Conservation (phyloP, 176 grass and related monocot species). For the Melocanna baccifera region DNA sequence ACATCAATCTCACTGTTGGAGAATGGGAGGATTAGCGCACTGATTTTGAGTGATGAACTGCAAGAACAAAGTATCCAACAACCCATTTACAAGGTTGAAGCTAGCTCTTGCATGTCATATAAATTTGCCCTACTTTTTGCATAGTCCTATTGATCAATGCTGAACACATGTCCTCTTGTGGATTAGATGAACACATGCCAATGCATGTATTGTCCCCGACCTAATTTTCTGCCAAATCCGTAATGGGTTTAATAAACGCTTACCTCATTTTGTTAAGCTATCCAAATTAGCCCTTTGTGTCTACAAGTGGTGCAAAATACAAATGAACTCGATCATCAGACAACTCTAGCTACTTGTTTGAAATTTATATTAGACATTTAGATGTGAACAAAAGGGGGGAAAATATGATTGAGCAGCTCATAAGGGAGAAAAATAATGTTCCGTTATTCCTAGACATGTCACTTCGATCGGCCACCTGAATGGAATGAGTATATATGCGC, state of each 20-base stretch:
- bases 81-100: not conserved
- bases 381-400: not conserved
- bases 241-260: not conserved
- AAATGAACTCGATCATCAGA: no score
- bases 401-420: not conserved
- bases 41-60: conserved; percentile 1
- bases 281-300: not conserved
- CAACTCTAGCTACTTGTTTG: not conserved
- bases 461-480: not conserved
- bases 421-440: not conserved
- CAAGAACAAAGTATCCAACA: conserved; percentile 2
- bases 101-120: not conserved
- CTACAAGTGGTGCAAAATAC: not conserved
- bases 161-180: not conserved
- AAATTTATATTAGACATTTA: not conserved
- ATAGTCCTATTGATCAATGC: not conserved
- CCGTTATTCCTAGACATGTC: not conserved
- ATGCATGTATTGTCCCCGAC: not conserved
- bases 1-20: not conserved
- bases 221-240: not conserved
- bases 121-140: not conserved
- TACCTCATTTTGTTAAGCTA: not conserved
- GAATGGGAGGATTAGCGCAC: not conserved
- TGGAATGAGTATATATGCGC: not conserved
- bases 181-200: not conserved